Conservation (phyloP, 768 basidiomycete genomes). For the Mycena metata region DNA sequence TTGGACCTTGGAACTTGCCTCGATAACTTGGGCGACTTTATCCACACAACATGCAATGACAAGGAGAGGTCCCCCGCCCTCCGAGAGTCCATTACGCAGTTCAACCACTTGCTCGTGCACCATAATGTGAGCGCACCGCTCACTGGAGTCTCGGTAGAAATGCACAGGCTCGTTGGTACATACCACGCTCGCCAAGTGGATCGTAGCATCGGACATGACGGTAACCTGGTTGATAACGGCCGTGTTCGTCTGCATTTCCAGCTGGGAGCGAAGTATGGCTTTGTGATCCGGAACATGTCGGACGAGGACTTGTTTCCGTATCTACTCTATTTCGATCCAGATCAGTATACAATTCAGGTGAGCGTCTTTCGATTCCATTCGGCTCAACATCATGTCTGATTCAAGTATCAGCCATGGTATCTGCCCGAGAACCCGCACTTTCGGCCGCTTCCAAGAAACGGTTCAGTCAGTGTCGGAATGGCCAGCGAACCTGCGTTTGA, state of each 20-base stretch:
- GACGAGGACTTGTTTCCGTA: conserved; percentile 16
- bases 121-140: not conserved
- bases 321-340: conserved; percentile 20
- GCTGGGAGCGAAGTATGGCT: conserved; percentile 7
- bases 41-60: not conserved
- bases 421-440: not conserved
- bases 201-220: not conserved
- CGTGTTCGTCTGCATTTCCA: not conserved
- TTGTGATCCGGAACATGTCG: conserved; percentile 8
- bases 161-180: conserved; percentile 4
- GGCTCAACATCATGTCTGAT: no score
- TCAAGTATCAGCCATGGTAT: conserved; percentile 18
- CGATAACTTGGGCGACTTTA: not conserved
- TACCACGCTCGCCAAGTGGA: not conserved
- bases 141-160: conserved; percentile 9
- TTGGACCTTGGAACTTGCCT: not conserved
- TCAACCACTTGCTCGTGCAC: not conserved
- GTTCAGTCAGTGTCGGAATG: not conserved
- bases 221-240: conserved; percentile 4
- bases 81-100: not conserved
- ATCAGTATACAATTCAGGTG: conserved; percentile 11
- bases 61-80: not conserved
- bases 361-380: not conserved
- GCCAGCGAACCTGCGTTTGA: not conserved
- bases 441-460: not conserved